These are phyloP conservation scores for Rutstroemia sydowiana DNA, from an alignment of 2,329 filamentous ascomycete genomes.

Conservation along the genomic window DNA sequence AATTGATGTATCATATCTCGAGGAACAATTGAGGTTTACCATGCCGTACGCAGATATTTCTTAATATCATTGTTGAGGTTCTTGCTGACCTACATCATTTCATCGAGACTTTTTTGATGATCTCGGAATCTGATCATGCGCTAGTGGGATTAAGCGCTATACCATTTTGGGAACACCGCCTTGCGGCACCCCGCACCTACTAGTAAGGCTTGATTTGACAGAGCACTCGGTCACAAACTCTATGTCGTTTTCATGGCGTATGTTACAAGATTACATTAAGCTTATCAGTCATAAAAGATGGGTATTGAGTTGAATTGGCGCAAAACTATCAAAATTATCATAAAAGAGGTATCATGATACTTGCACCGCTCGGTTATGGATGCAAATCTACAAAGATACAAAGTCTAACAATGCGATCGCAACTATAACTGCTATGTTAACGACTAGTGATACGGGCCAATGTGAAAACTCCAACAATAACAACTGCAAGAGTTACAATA, in stretches of 20 bases:
- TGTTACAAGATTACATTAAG: background rate
- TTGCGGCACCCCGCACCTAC: background rate
- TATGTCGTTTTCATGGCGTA: background rate
- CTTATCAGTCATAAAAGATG: background rate
- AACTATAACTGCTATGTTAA: conserved; percentile 24
- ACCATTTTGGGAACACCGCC: conserved; percentile 6
- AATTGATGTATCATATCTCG: conserved; percentile 13
- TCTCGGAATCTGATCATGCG: conserved; percentile 13
- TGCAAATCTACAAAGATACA: conserved; percentile 7
- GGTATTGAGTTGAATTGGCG: conserved; percentile 9
- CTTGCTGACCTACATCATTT: conserved; percentile 1
- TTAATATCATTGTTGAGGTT: conserved; percentile 45
- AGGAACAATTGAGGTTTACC: conserved; percentile 34
- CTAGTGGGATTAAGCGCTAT: conserved; percentile 13
- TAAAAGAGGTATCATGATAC: conserved; percentile 7
- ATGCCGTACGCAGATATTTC: conserved; percentile 47
- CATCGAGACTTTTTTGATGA: conserved; percentile 24
- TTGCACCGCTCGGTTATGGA: conserved; percentile 3
- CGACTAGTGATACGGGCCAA: conserved; percentile 60
- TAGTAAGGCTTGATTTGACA: background rate
- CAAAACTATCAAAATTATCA: conserved; percentile 9
- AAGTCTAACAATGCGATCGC: conserved; percentile 14
- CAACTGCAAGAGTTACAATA: conserved; percentile 88
- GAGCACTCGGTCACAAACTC: background rate
- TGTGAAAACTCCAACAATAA: conserved; percentile 89